Evolutionary conservation across 2,329 filamentous ascomycete species (phyloP), one percentile per base, ranked within the genome.

Genomic region (Cordyceps cicadae): DNA sequence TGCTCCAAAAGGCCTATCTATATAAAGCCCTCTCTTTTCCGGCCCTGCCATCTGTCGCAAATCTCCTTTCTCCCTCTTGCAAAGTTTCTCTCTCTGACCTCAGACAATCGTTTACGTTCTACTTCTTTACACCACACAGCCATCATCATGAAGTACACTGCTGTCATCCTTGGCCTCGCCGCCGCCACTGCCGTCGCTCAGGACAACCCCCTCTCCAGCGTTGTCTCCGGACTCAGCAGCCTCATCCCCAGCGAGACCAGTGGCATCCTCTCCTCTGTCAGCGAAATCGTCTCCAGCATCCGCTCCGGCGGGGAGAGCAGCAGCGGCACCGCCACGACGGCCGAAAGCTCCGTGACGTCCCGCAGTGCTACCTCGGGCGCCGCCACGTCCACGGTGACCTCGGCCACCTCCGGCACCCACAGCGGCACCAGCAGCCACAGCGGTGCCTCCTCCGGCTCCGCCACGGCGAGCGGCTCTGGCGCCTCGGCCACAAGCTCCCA

Each of bases 81-180:
- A 51, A 51, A 45, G 19, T n/a, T 48, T 43, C 50, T 24, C 53
- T 32, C 21, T 24, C 15, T 41, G 48, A 17, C 11, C 26, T 45
- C n/a, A 51, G 24, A 59, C 41, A 41, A 14, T 54, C 51, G 50
- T 54, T 60, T 48, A 15, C 45, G 5, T 24, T 43, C 12, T 21
- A 19, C n/a, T 19, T 39, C 26, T 43, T 21, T 2, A 34, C n/a
- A 24, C 6, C 48, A 39, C 6, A 54, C 46, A 32, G 7, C 17
- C 45, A 15, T 48, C 61, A 62, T 39, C 26, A 62, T 62, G 61
- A 62, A 60, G 48, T 50, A 41, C 57, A 56, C 56, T 19, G 21
- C 57, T 26, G 50, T 56, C 54, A 15, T 60, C 19, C 45, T 62
- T 29, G 61, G 51, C 57, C 53, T 62, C 32, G 57, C 61, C 17